Conservation (phyloP, 2,329 filamentous ascomycete genomes). For the Cytospora leucostoma region DNA sequence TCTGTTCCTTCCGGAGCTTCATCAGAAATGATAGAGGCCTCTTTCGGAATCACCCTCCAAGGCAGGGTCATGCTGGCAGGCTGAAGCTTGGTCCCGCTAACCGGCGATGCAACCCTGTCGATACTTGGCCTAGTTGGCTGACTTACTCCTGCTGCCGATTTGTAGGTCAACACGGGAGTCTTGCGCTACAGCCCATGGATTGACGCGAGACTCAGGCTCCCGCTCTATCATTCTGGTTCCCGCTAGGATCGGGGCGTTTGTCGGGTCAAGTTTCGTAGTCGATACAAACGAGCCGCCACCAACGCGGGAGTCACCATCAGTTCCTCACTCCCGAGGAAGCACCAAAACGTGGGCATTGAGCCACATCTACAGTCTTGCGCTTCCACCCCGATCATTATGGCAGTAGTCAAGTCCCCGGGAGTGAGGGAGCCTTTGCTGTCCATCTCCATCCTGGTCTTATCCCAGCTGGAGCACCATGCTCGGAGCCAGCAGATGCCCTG, state of each 20-base stretch:
- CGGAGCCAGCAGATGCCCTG: background rate
- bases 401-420: background rate
- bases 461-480: background rate
- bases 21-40: constrained; percentile 10
- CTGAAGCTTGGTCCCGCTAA: background rate
- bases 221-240: constrained; percentile 1
- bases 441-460: background rate
- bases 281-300: constrained; percentile 14
- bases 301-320: constrained; percentile 9
- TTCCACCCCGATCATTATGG: background rate
- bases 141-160: background rate
- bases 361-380: background rate
- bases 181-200: background rate
- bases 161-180: background rate
- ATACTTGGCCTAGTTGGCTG: background rate
- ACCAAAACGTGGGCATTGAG: background rate
- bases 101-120: background rate
- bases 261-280: constrained; percentile 12
- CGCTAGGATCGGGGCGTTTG: constrained; percentile 22
- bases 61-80: constrained; percentile 5
- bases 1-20: constrained; percentile 11
- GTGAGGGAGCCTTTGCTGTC: background rate
- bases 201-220: constrained; percentile 3
- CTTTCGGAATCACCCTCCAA: constrained; percentile 2
- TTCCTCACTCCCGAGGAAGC: background rate